Conservation (phyloP, 768 basidiomycete genomes). For the Clathrus columnatus region DNA sequence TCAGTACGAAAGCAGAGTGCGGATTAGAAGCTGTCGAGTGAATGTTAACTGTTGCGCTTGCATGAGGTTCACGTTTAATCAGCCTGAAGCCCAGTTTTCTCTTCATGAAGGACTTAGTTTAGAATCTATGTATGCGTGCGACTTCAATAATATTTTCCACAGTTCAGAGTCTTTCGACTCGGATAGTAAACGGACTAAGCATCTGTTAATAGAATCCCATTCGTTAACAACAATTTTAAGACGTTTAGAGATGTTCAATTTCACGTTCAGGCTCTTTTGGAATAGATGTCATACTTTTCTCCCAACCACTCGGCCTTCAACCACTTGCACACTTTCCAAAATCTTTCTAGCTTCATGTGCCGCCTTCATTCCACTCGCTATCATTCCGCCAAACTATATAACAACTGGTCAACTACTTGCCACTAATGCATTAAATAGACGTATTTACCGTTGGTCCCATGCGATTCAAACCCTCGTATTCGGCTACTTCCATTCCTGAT, state of each 20-base stretch:
- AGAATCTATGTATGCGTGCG: too few species aligned
- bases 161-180: too few species aligned
- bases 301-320: slow-evolving; percentile 48
- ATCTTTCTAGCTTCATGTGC: slow-evolving; percentile 54
- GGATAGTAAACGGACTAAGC: too few species aligned
- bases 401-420: neutral
- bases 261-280: neutral
- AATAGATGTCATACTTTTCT: slow-evolving; percentile 3
- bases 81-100: too few species aligned
- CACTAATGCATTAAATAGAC: slow-evolving; percentile 13
- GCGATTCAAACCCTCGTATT: slow-evolving; percentile 71
- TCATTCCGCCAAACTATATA: slow-evolving; percentile 66
- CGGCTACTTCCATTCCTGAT: slow-evolving; percentile 75
- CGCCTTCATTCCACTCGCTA: slow-evolving; percentile 66
- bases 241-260: neutral
- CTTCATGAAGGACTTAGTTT: too few species aligned
- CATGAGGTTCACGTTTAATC: too few species aligned
- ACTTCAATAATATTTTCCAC: too few species aligned
- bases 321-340: slow-evolving; percentile 39
- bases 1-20: too few species aligned
- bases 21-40: too few species aligned
- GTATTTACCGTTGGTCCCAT: slow-evolving; percentile 36
- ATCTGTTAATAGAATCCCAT: too few species aligned
- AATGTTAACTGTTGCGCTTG: too few species aligned
- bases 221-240: too few species aligned